A percentile compares a stretch with the other conserved stretches of the same genome.
phyloP scores from a whole-genome alignment of 495 filamentous ascomycete genomes.

The Ascobolus immersus region DNA sequence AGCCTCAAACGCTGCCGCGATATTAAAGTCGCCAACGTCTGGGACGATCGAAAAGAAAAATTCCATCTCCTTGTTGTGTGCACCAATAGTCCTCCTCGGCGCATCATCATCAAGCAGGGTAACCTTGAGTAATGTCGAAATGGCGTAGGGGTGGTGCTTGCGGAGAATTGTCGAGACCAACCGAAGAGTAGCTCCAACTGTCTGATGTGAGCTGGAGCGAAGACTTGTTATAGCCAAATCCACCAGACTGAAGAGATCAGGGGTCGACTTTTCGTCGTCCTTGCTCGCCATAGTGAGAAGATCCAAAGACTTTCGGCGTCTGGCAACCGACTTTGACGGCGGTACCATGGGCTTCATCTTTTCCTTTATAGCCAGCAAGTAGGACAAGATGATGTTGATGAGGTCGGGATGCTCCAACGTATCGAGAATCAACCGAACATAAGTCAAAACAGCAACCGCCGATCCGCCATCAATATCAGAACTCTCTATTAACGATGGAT shows the following conservation, averaged over 20 bases:
- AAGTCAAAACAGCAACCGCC: constrained; percentile 82
- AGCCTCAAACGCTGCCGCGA: constrained; percentile 57
- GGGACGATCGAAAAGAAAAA: constrained; percentile 46
- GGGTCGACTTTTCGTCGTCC: constrained; percentile 44
- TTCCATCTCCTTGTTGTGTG: constrained; percentile 54
- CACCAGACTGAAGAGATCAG: constrained; percentile 71
- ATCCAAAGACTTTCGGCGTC: constrained; percentile 67
- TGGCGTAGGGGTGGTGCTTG: constrained; percentile 64
- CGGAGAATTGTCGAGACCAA: constrained; percentile 61
- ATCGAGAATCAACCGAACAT: constrained; percentile 72
- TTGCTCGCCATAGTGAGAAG: constrained; percentile 52
- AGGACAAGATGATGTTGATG: constrained; percentile 77
- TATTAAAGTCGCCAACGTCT: constrained; percentile 36
- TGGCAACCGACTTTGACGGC: constrained; percentile 27
- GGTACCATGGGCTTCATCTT: constrained; percentile 11
- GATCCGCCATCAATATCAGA: constrained; percentile 92
- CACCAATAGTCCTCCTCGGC: constrained; percentile 43
- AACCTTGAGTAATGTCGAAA: constrained; percentile 45
- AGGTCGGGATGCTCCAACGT: constrained; percentile 76
- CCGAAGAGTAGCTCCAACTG: constrained; percentile 63
- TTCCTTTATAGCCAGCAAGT: constrained; percentile 56
- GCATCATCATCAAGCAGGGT: constrained; percentile 26
- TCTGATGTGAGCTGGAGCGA: constrained; percentile 63
- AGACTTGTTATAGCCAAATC: constrained; percentile 73
- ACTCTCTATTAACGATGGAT: constrained; percentile 84